Conservation (phyloP, 768 basidiomycete genomes). For the Coprinopsis marcescibilis region DNA sequence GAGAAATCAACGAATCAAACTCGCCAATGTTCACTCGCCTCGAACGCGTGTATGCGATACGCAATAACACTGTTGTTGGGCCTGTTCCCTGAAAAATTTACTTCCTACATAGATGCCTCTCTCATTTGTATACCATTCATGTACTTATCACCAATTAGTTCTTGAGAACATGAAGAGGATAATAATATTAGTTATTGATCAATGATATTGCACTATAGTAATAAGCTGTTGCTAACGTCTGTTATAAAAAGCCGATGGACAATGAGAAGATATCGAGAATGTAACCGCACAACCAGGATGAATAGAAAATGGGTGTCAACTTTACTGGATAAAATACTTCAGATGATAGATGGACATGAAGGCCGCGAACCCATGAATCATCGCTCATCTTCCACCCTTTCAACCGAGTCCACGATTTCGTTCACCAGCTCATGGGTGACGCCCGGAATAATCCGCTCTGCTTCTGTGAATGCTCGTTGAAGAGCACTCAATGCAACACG, state of each 20-base stretch:
- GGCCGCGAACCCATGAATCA: too few relatives aligned
- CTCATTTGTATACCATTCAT: not conserved
- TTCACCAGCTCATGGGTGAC: conserved; percentile 89
- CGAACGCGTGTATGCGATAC: conserved; percentile 13
- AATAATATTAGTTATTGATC: not conserved
- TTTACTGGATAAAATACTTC: too few relatives aligned
- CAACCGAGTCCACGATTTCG: conserved; percentile 90
- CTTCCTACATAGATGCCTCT: not conserved
- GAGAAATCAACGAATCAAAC: conserved; percentile 6
- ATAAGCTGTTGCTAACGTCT: too few relatives aligned
- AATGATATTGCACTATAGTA: not conserved
- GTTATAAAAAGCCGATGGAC: conserved; percentile 2
- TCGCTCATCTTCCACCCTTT: conserved; percentile 78
- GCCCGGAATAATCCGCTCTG: conserved; percentile 93
- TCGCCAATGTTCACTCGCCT: conserved; percentile 4
- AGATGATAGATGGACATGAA: conserved; percentile 11
- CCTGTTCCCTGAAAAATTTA: not conserved
- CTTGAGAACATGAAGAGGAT: too few relatives aligned
- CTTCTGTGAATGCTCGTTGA: conserved; percentile 90
- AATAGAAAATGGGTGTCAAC: not conserved
- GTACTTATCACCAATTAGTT: too few relatives aligned
- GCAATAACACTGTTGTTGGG: not conserved
- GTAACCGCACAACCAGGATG: too few relatives aligned
- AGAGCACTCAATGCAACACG: conserved; percentile 79
- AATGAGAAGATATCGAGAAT: conserved; percentile 6